A percentile compares a stretch with the other conserved stretches of the same genome.
These are phyloP conservation scores for Ophiostoma himal-ulmi DNA, from an alignment of 2,329 filamentous ascomycete genomes.

Conservation along the genomic window DNA sequence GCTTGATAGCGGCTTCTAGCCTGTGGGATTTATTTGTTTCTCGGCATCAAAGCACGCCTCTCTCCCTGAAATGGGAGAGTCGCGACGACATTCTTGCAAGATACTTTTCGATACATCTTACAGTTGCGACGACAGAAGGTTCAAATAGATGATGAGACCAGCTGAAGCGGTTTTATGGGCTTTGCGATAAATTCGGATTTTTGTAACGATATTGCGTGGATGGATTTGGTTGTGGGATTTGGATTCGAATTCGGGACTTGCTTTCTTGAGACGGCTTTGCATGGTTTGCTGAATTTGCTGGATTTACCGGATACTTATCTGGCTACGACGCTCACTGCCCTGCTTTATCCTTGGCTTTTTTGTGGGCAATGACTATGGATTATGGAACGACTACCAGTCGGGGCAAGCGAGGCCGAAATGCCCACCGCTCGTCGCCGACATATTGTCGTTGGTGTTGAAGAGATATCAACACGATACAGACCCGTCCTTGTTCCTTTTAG, in stretches of 20 bases:
- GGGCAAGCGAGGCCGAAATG: conserved; percentile 14
- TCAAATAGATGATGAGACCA: not conserved
- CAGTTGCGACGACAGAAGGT: conserved; percentile 21
- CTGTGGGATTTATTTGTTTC: conserved; percentile 6
- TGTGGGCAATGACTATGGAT: not conserved
- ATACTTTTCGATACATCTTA: not conserved
- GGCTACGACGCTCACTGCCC: conserved; percentile 32
- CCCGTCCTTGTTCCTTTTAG: not conserved
- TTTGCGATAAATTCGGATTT: not conserved
- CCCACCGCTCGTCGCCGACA: not conserved
- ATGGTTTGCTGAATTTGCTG: not conserved
- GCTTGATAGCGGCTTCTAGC: conserved; percentile 22
- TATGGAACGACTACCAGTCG: not conserved
- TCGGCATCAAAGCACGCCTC: not conserved
- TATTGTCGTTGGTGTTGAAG: not conserved
- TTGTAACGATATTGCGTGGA: not conserved
- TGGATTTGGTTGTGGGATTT: not conserved
- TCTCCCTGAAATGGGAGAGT: not conserved
- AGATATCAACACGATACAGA: conserved; percentile 4
- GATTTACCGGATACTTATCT: conserved; percentile 7
- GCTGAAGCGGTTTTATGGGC: conserved; percentile 6
- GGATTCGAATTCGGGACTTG: not conserved
- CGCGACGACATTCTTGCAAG: not conserved
- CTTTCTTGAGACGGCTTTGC: not conserved
- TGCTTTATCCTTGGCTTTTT: conserved; percentile 33